Percentiles rank a stretch among this genome's conserved stretches.
These are phyloP conservation scores for Fusarium phyllophilum DNA, from an alignment of 2,329 filamentous ascomycete species.

Conservation along the genomic window DNA sequence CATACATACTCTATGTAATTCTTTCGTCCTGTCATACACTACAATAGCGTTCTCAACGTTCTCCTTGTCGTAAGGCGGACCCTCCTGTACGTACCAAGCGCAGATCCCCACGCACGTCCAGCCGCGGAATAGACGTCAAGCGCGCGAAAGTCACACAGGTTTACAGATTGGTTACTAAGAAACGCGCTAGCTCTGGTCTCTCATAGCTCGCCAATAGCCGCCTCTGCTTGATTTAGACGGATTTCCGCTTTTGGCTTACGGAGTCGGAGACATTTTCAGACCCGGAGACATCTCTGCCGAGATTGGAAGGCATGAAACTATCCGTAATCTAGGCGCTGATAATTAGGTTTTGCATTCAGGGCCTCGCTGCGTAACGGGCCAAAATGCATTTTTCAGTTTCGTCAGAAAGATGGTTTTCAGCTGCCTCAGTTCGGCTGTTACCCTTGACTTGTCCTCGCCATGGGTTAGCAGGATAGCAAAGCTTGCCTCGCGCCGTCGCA, in stretches of 20 bases:
- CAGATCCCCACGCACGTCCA: slow-evolving; percentile 15
- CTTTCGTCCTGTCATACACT: slow-evolving; percentile 22
- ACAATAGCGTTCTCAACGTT: slow-evolving; percentile 27
- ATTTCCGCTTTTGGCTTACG: slow-evolving; percentile 39
- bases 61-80: background rate
- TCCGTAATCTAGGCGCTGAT: background rate
- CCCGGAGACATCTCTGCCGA: slow-evolving; percentile 14
- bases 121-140: slow-evolving; percentile 32
- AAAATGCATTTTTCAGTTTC: background rate
- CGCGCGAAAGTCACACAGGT: slow-evolving; percentile 31
- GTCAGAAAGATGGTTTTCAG: background rate
- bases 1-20: background rate
- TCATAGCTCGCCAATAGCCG: slow-evolving; percentile 34
- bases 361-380: background rate
- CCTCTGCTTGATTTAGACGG: slow-evolving; percentile 34
- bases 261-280: slow-evolving; percentile 2
- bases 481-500: background rate
- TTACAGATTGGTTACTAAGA: slow-evolving; percentile 17
- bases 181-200: slow-evolving; percentile 25
- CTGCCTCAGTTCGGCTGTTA: slow-evolving; percentile 12
- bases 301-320: slow-evolving; percentile 24
- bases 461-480: background rate
- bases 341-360: background rate
- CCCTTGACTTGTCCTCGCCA: background rate
- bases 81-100: background rate